Evolutionary conservation across 2,329 filamentous ascomycete genomes (phyloP).

Genomic region (Cercospora sesami): DNA sequence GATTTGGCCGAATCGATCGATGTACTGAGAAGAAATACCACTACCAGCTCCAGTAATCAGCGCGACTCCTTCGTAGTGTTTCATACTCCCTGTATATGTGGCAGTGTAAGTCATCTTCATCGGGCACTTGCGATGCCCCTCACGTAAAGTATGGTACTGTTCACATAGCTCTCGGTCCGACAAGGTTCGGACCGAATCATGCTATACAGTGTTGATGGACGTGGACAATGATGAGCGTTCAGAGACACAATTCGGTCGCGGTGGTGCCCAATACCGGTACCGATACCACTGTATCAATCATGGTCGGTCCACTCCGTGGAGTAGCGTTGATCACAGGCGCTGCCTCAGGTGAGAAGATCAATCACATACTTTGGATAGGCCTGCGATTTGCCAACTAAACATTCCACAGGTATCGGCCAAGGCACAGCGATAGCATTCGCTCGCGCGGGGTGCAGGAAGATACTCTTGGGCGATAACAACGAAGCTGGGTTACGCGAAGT

Average conservation of each 20-base stretch:
- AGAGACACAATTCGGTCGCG: background rate
- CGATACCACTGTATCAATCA: background rate
- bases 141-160: background rate
- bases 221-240: background rate
- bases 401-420: background rate
- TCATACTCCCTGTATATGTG: background rate
- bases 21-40: background rate
- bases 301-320: background rate
- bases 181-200: background rate
- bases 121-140: background rate
- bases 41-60: background rate
- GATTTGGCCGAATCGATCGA: background rate
- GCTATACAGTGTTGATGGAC: background rate
- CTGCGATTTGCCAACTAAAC: background rate
- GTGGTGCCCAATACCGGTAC: background rate
- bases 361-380: background rate
- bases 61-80: background rate
- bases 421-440: background rate
- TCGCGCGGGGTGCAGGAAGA: background rate
- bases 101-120: background rate
- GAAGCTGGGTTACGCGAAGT: background rate
- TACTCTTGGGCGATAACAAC: background rate
- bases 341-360: background rate
- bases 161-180: background rate
- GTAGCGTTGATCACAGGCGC: background rate